Percentiles rank a stretch among this genome's conserved stretches.
Evolutionary conservation across 1,284 basidiomycete species (phyloP).

Genomic region (Phlebopus sp.): DNA sequence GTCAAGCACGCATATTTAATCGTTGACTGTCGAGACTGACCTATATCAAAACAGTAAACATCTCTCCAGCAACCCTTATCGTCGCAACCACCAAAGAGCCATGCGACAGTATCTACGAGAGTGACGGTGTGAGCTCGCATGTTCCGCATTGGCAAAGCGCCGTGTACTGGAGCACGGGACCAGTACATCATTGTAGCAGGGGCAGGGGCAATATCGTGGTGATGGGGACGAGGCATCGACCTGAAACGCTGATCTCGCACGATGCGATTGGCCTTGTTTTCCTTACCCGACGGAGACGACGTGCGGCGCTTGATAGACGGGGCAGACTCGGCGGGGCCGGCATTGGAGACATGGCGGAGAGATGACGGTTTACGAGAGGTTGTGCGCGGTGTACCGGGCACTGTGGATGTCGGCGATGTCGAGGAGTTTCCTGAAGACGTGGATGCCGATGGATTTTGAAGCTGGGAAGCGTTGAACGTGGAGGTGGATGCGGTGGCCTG

Average conservation of each 20-base stretch:
- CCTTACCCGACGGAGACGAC: slow-evolving; percentile 30
- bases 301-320: slow-evolving; percentile 25
- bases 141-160: slow-evolving; percentile 66
- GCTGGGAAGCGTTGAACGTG: slow-evolving; percentile 23
- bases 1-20: not conserved
- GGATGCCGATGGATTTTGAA: not conserved
- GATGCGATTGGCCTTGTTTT: slow-evolving; percentile 16
- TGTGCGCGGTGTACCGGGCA: slow-evolving; percentile 29
- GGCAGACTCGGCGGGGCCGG: slow-evolving; percentile 12
- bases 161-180: slow-evolving; percentile 81
- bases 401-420: slow-evolving; percentile 13
- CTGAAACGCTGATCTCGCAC: slow-evolving; percentile 34
- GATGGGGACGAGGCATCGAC: slow-evolving; percentile 50
- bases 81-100: slow-evolving; percentile 90
- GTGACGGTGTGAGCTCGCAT: slow-evolving; percentile 86
- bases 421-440: slow-evolving; percentile 4
- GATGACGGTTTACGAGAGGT: slow-evolving; percentile 31
- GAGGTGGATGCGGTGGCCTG: slow-evolving; percentile 33
- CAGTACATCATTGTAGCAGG: slow-evolving; percentile 78
- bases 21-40: slow-evolving; percentile 38
- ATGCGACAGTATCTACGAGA: slow-evolving; percentile 77
- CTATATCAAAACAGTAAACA: slow-evolving; percentile 84
- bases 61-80: slow-evolving; percentile 75
- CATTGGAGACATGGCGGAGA: slow-evolving; percentile 26
- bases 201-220: slow-evolving; percentile 52